Conservation (phyloP, 768 basidiomycete genomes). For the Sarcomyxa edulis region DNA sequence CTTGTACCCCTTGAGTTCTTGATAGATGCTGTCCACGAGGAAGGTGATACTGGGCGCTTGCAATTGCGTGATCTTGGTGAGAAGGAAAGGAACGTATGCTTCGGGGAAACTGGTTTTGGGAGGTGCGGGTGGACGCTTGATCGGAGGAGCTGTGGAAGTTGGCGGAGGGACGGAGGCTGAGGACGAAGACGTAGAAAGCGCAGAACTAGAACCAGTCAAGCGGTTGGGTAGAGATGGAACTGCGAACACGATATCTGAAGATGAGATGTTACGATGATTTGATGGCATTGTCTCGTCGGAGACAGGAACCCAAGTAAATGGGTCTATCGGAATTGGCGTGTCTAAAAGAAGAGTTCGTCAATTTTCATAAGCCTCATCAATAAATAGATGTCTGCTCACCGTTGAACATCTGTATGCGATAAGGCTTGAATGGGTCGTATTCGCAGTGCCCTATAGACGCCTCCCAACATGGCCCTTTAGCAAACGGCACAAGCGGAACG, state of each 20-base stretch:
- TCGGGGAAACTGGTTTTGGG: conserved; percentile 70
- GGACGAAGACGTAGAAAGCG: conserved; percentile 10
- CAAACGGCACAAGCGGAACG: conserved; percentile 72
- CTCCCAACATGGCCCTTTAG: conserved; percentile 85
- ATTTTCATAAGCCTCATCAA: neutral
- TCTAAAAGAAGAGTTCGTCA: conserved; percentile 36
- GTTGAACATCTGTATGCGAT: conserved; percentile 80
- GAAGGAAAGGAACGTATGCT: conserved; percentile 49
- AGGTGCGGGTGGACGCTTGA: conserved; percentile 20
- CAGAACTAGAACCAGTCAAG: conserved; percentile 14
- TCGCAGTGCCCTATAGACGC: conserved; percentile 56
- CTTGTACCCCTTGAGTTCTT: conserved; percentile 61
- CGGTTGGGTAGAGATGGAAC: conserved; percentile 42
- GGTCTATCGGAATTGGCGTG: conserved; percentile 66
- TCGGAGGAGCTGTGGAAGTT: conserved; percentile 11
- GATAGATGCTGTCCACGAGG: conserved; percentile 69
- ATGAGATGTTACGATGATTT: conserved; percentile 7
- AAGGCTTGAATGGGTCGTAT: conserved; percentile 66
- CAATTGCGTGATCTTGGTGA: conserved; percentile 57
- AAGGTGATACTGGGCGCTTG: conserved; percentile 58
- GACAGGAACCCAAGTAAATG: conserved; percentile 66
- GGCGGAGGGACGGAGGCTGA: conserved; percentile 9
- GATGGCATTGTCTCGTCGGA: conserved; percentile 18
- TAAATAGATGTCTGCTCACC: conserved; percentile 37
- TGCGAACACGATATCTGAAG: conserved; percentile 31